phyloP scores from a whole-genome alignment of 257 asterid species.

The Paulownia fortunei region DNA sequence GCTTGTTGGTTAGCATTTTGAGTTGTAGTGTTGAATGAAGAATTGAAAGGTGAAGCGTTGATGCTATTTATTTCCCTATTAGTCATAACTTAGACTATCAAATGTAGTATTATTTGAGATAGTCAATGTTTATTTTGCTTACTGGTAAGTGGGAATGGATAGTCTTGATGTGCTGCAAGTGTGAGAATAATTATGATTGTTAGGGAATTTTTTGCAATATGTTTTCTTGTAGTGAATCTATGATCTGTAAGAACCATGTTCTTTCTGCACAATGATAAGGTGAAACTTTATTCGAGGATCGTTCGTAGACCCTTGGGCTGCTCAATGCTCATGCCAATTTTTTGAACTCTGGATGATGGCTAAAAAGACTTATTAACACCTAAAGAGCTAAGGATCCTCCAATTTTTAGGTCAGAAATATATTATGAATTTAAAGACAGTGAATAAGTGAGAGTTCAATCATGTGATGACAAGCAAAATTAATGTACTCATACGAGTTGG shows the following conservation, averaged over 20 bases:
- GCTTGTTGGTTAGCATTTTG: conserved; percentile 15
- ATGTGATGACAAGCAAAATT: background rate
- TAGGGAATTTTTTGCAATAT: background rate
- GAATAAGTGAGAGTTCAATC: background rate
- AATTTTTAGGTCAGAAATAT: conserved; percentile 2
- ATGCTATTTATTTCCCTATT: background rate
- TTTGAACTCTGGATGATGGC: background rate
- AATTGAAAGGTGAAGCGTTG: background rate
- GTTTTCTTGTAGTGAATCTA: conserved; percentile 3
- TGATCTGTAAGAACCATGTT: background rate
- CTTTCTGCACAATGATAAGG: background rate
- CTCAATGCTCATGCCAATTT: background rate
- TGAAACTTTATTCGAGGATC: conserved; percentile 9
- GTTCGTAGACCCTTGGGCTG: background rate
- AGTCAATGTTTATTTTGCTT: conserved; percentile 1
- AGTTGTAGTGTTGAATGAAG: background rate
- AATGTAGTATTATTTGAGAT: conserved; percentile 14
- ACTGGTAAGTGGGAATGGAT: background rate
- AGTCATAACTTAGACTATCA: background rate
- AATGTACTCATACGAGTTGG: background rate
- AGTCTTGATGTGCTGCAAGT: conserved; percentile 13
- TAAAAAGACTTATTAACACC: background rate
- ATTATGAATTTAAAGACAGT: background rate
- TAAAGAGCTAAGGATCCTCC: conserved; percentile 6
- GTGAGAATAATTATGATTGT: background rate